Conservation (phyloP, 805 yeast species). For the Candida morakotiae region DNA sequence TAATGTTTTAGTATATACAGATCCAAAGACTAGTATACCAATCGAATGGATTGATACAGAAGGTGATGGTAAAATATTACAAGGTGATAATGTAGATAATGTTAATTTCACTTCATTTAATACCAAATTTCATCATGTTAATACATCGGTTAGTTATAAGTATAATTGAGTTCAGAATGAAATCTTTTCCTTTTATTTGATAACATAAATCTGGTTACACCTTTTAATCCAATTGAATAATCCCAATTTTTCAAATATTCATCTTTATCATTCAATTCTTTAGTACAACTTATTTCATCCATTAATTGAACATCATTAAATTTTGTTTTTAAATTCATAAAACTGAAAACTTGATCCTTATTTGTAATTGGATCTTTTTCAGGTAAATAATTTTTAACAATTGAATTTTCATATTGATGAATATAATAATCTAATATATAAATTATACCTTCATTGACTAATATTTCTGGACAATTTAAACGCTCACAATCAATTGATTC, state of each 20-base stretch:
- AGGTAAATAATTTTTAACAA: constrained; percentile 43
- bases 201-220: constrained; percentile 49
- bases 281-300: constrained; percentile 24
- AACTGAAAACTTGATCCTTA: constrained; percentile 45
- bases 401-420: constrained; percentile 49
- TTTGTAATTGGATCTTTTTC: constrained; percentile 29
- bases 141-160: constrained; percentile 65
- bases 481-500: constrained; percentile 33
- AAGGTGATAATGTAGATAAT: constrained; percentile 51
- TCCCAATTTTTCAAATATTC: constrained; percentile 45
- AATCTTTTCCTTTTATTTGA: constrained; percentile 46
- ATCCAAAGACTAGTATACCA: constrained; percentile 63
- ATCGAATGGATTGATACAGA: constrained; percentile 78
- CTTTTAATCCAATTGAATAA: constrained; percentile 32
- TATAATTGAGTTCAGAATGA: constrained; percentile 31
- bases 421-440: constrained; percentile 60
- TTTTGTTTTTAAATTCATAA: constrained; percentile 41
- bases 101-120: constrained; percentile 68
- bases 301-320: constrained; percentile 37
- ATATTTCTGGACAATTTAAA: constrained; percentile 38
- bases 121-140: constrained; percentile 67
- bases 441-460: constrained; percentile 49
- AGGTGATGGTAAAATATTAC: constrained; percentile 51
- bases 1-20: constrained; percentile 80
- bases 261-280: constrained; percentile 35